phyloP scores from a whole-genome alignment of 2,329 filamentous ascomycete genomes.

The Phoma sp. region DNA sequence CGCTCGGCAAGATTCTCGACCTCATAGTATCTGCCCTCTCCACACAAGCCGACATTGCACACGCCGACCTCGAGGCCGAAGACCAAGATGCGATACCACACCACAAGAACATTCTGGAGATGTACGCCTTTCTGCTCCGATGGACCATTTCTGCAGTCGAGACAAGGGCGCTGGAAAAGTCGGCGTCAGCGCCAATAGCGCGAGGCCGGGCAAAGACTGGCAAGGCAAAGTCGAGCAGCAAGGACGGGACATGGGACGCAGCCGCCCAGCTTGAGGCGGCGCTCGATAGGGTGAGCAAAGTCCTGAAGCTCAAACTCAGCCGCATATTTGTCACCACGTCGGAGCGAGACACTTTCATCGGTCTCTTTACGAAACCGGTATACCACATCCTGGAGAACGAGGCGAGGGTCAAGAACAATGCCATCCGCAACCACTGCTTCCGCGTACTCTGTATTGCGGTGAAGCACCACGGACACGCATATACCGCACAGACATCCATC shows the following conservation, averaged over 20 bases:
- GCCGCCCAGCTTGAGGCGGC: slow-evolving; percentile 84
- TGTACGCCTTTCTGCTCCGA: slow-evolving; percentile 91
- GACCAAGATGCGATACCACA: slow-evolving; percentile 79
- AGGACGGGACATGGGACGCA: slow-evolving; percentile 87
- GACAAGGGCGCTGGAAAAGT: slow-evolving; percentile 89
- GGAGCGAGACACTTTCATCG: slow-evolving; percentile 93
- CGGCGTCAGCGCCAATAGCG: slow-evolving; percentile 72
- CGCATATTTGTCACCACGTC: slow-evolving; percentile 96
- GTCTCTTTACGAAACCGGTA: slow-evolving; percentile 87
- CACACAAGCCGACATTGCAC: slow-evolving; percentile 81
- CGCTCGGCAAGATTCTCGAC: slow-evolving; percentile 91
- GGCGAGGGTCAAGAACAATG: slow-evolving; percentile 83
- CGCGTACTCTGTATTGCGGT: slow-evolving; percentile 95
- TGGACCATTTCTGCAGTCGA: slow-evolving; percentile 97
- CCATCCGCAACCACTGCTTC: slow-evolving; percentile 95
- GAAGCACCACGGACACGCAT: slow-evolving; percentile 96
- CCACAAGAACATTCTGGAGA: slow-evolving; percentile 90
- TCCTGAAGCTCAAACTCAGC: slow-evolving; percentile 87
- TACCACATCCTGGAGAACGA: slow-evolving; percentile 96
- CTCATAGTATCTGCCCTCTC: slow-evolving; percentile 84
- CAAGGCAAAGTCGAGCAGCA: slow-evolving; percentile 68
- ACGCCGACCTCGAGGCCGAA: slow-evolving; percentile 87
- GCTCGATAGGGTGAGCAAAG: slow-evolving; percentile 93
- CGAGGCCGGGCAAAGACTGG: slow-evolving; percentile 74
- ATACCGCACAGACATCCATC: slow-evolving; percentile 95